A percentile compares a stretch with the other conserved stretches of the same genome.
phyloP scores from a whole-genome alignment of 2,329 filamentous ascomycete species.

The Pseudocercospora crystallina region DNA sequence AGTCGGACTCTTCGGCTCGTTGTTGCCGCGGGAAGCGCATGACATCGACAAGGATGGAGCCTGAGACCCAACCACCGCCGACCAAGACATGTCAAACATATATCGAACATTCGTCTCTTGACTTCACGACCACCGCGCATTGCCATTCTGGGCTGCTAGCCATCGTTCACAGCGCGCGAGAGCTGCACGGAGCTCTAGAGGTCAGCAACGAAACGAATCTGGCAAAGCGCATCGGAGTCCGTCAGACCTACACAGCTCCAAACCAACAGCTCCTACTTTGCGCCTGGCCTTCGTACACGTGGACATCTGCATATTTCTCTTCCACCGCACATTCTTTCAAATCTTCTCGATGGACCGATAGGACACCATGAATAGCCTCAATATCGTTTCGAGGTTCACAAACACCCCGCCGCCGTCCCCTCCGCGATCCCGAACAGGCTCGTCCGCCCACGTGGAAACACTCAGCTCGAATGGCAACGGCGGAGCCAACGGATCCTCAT shows the following conservation, averaged over 20 bases:
- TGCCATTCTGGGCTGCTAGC: not conserved
- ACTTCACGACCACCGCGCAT: too few species aligned
- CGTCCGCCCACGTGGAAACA: conserved; percentile 24
- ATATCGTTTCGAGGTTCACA: conserved; percentile 79
- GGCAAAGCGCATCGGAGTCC: too few species aligned
- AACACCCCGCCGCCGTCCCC: conserved; percentile 54
- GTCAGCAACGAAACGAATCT: too few species aligned
- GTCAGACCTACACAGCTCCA: too few species aligned
- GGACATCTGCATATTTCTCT: too few species aligned
- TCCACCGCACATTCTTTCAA: not conserved
- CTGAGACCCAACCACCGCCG: not conserved
- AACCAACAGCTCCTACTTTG: too few species aligned
- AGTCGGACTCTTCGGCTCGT: too few species aligned
- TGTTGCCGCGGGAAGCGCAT: not conserved
- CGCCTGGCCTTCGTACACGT: too few species aligned
- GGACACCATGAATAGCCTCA: conserved; percentile 88
- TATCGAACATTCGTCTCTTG: too few species aligned
- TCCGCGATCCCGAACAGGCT: conserved; percentile 48
- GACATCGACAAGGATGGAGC: not conserved
- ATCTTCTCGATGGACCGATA: conserved; percentile 17
- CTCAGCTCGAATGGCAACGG: conserved; percentile 12
- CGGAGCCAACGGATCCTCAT: conserved; percentile 7
- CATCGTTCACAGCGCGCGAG: not conserved
- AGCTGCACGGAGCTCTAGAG: too few species aligned
- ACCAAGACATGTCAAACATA: too few species aligned